Evolutionary conservation across 805 yeast genomes (phyloP).

Genomic region (Metschnikowia proteae): DNA sequence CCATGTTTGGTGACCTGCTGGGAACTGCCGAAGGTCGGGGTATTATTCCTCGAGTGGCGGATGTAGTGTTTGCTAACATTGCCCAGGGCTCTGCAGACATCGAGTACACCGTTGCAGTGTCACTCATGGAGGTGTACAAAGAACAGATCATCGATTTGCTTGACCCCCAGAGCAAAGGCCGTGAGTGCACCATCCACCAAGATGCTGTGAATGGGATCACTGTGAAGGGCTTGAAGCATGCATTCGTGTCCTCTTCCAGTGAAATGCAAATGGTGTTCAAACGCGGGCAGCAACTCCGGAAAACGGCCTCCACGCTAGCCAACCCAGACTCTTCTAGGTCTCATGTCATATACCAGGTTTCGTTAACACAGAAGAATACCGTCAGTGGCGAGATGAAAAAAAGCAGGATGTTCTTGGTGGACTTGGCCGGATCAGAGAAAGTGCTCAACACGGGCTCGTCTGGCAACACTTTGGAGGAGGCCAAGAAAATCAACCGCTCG

Average conservation of each 20-base stretch:
- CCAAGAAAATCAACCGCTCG: constrained; percentile 78
- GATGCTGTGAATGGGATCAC: constrained; percentile 61
- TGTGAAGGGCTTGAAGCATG: constrained; percentile 65
- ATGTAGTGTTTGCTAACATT: constrained; percentile 58
- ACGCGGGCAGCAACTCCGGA: constrained; percentile 56
- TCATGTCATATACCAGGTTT: constrained; percentile 73
- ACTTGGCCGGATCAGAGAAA: constrained; percentile 85
- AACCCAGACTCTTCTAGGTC: constrained; percentile 73
- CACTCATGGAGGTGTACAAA: constrained; percentile 78
- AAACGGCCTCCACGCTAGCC: constrained; percentile 62
- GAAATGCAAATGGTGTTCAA: constrained; percentile 58
- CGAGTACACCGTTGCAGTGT: constrained; percentile 64
- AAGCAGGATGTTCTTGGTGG: constrained; percentile 70
- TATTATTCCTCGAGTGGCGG: constrained; percentile 67
- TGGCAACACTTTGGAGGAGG: constrained; percentile 74
- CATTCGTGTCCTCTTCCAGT: constrained; percentile 52
- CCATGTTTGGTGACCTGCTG: constrained; percentile 60
- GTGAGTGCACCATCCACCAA: constrained; percentile 55
- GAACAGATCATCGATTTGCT: constrained; percentile 73
- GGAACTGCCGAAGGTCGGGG: constrained; percentile 41
- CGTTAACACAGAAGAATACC: constrained; percentile 56
- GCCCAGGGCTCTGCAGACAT: constrained; percentile 43
- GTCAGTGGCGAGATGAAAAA: constrained; percentile 54
- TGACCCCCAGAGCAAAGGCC: constrained; percentile 21
- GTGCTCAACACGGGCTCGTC: constrained; percentile 72